Evolutionary conservation across 208 protist species (phyloP), one percentile per base, ranked within the genome.

Genomic region (Acanthamoeba healyi): DNA sequence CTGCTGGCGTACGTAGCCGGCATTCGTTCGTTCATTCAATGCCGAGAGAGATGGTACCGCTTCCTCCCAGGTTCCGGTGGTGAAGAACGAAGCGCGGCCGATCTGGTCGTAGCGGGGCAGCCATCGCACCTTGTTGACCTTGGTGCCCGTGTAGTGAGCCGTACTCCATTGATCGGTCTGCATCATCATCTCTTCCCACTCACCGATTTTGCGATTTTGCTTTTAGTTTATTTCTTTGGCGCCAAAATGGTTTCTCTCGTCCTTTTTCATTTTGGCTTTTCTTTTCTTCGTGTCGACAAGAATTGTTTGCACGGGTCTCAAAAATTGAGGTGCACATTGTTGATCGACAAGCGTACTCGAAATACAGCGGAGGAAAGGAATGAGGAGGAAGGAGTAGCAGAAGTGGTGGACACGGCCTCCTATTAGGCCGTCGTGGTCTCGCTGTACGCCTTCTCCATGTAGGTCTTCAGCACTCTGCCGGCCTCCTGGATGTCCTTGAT

Each of bases 401-500:
- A n/a, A n/a, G n/a, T n/a, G n/a, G n/a, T n/a, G n/a, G n/a, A n/a
- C n/a, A n/a, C n/a, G n/a, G n/a, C n/a, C n/a, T n/a, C n/a, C n/a
- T n/a, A n/a, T 77, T 77, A 77, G 67, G 67, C 67, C 7, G 67
- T 44, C 15, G 29, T 44, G 36, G 67, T 77, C 67, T 77, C 67
- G 67, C 38, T 77, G 67, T 44, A 36, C 26, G 34, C 38, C 51
- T 91, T 63, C 58, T 91, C 56, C 88, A 93, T 93, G 88, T 81
- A 93, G 46, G n/a, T 40, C 51, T 93, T 93, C 38, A 93, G 51
- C 58, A 81, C 32, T 10, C n/a, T 38, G 44, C 88, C 32, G 65
- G 65, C 40, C 40, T 93, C 63, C 46, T 81, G 63, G 63, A 93
- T 93, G 15, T 93, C 88, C 88, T 93, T 63, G 15, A 82, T n/a